Evolutionary conservation across 345 rosid genomes (phyloP), one percentile per base, ranked within the genome.

Genomic region (Pistacia integerrima): DNA sequence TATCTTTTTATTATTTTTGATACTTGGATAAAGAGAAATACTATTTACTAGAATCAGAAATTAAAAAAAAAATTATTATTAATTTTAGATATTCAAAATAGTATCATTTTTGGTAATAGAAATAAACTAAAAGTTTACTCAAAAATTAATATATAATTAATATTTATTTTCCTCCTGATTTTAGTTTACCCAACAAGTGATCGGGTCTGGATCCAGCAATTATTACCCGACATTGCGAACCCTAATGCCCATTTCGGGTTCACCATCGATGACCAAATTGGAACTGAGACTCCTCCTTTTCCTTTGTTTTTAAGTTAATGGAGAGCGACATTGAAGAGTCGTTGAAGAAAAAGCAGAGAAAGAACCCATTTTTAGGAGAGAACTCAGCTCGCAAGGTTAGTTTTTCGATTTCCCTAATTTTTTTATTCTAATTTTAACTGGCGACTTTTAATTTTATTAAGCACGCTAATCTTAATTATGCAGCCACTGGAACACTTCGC

Each of bases 291-390:
- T 16, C 18, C 48, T 51, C 41, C 1, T 4, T 5, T n/a, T 20
- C 4, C 10, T 58, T 8, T 59, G 64, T 11, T 20, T n/a, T 13
- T 1, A 74, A 28, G 35, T 7, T 54, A 58, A 83, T 81, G 87
- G 84, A 79, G 48, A 78, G 81, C 70, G 87, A 84, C 69, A 74
- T 10, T 11, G 87, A 84, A 52, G 87, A 84, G 76, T 77, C 70
- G 54, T 67, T 71, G 65, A 79, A 75, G 77, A 82, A 84, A 77
- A 74, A 78, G 58, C 81, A 74, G 13, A 76, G 73, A 74, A 79
- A 68, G 76, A 82, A 70, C 12, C 57, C 77, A 1, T 67, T 71
- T 28, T 3, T 78, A 14, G 75, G 54, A 1, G 84, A 78, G 41
- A 62, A 51, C 33, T 69, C 77, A 28, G 51, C 79, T 73, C 79